phyloP scores from a whole-genome alignment of 2,329 filamentous ascomycete genomes.

The Pseudogymnoascus sp. region DNA sequence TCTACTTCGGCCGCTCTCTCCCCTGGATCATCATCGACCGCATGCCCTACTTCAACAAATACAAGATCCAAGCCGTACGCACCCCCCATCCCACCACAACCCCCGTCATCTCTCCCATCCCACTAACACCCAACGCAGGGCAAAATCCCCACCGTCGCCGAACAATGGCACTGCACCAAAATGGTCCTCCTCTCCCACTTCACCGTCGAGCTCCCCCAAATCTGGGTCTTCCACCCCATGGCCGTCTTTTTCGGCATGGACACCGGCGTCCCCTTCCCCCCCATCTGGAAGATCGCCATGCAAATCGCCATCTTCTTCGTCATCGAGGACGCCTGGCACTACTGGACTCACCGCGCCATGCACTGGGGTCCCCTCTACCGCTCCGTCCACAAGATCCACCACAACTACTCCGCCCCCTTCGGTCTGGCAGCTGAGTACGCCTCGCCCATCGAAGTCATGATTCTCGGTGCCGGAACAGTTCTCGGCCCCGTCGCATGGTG shows the following conservation, averaged over 20 bases:
- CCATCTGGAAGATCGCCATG: conserved; percentile 73
- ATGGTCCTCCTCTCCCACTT: conserved; percentile 93
- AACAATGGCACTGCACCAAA: conserved; percentile 90
- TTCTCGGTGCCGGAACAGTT: conserved; percentile 81
- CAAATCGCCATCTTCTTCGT: conserved; percentile 94
- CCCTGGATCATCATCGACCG: conserved; percentile 90
- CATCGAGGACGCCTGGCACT: conserved; percentile 95
- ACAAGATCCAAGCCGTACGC: conserved; percentile 82
- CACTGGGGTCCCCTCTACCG: conserved; percentile 96
- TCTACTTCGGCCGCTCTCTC: conserved; percentile 84
- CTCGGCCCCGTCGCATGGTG: conserved; percentile 77
- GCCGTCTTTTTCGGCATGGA: conserved; percentile 85
- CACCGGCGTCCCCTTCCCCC: conserved; percentile 83
- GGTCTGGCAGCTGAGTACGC: conserved; percentile 95
- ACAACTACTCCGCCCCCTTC: conserved; percentile 96
- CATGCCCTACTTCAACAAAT: conserved; percentile 80
- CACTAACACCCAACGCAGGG: conserved; percentile 20
- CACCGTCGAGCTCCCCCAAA: conserved; percentile 95
- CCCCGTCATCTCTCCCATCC: conserved; percentile 5
- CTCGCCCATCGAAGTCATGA: conserved; percentile 93
- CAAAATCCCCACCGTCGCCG: conserved; percentile 84
- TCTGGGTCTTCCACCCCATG: conserved; percentile 98
- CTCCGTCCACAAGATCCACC: conserved; percentile 96
- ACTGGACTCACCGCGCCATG: conserved; percentile 87
- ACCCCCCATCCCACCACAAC: not conserved